Conservation (phyloP, 441 rosid species). For the Syzygium malaccense region DNA sequence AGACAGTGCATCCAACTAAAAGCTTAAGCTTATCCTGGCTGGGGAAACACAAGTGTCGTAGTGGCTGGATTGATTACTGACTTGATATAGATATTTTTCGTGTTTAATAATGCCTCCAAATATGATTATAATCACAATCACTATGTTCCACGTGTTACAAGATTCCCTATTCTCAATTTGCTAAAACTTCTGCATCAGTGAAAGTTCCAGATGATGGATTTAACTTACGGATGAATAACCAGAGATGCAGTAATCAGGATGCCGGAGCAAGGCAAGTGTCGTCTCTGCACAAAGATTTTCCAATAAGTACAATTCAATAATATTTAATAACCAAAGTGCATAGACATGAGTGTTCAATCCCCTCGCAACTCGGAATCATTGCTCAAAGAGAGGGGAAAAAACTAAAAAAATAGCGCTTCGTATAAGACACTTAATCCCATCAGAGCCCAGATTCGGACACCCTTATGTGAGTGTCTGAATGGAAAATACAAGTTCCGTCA, state of each 20-base stretch:
- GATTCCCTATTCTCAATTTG: neutral
- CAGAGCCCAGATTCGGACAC: neutral
- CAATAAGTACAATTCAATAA: neutral
- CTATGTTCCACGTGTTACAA: neutral
- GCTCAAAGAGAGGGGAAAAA: neutral
- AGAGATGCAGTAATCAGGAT: slow-evolving; percentile 94
- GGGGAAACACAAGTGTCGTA: neutral
- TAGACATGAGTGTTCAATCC: neutral
- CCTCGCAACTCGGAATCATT: neutral
- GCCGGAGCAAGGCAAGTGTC: slow-evolving; percentile 73
- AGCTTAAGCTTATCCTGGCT: neutral
- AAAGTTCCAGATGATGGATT: neutral
- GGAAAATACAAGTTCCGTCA: neutral
- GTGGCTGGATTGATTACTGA: neutral
- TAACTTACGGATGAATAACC: slow-evolving; percentile 80
- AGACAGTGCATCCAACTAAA: neutral
- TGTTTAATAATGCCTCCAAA: neutral
- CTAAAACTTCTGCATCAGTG: neutral
- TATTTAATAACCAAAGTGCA: neutral
- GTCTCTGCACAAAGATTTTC: slow-evolving; percentile 50
- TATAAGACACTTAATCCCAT: neutral
- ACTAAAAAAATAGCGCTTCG: neutral
- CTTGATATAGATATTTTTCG: neutral
- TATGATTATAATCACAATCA: neutral
- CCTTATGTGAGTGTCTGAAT: neutral